These are phyloP conservation scores for Phytophthora europaea DNA, from an alignment of 352 stramenopile genomes.

Conservation along the genomic window DNA sequence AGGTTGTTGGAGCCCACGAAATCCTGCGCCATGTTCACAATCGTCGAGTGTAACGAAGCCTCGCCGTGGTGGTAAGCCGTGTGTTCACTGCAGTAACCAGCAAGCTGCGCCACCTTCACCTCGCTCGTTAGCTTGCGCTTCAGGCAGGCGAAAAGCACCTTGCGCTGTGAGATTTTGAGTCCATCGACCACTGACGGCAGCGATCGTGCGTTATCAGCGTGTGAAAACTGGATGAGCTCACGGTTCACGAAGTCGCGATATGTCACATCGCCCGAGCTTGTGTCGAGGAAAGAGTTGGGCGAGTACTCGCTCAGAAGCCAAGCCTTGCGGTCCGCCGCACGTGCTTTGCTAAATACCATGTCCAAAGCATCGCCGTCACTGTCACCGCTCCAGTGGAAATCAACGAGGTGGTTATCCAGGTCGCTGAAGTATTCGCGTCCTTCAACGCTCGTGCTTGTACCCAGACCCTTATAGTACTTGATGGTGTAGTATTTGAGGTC, in stretches of 20 bases:
- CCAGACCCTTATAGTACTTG: conserved; percentile 99
- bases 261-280: conserved; percentile 88
- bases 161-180: conserved; percentile 98
- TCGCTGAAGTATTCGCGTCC: conserved; percentile 99
- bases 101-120: conserved; percentile 99
- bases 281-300: conserved; percentile 95
- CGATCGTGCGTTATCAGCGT: conserved; percentile 97
- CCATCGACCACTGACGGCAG: conserved; percentile 97
- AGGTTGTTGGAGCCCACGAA: conserved; percentile 99
- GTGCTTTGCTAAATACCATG: conserved; percentile 99
- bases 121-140: conserved; percentile 99
- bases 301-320: conserved; percentile 95
- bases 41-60: conserved; percentile 97
- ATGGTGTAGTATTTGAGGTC: conserved; percentile 94
- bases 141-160: conserved; percentile 98
- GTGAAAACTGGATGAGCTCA: conserved; percentile 99
- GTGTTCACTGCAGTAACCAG: conserved; percentile 97
- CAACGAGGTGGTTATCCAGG: conserved; percentile 95
- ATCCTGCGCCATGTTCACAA: conserved; percentile 99
- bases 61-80: conserved; percentile 99
- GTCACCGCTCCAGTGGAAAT: conserved; percentile 80
- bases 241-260: conserved; percentile 99
- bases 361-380: conserved; percentile 96
- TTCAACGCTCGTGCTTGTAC: conserved; percentile 97
- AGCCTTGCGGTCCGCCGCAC: conserved; percentile 96